Evolutionary conservation across 192 early-diverging fungal genomes (phyloP), one percentile per base, ranked within the genome.

Genomic region (Entomortierella parvispora): DNA sequence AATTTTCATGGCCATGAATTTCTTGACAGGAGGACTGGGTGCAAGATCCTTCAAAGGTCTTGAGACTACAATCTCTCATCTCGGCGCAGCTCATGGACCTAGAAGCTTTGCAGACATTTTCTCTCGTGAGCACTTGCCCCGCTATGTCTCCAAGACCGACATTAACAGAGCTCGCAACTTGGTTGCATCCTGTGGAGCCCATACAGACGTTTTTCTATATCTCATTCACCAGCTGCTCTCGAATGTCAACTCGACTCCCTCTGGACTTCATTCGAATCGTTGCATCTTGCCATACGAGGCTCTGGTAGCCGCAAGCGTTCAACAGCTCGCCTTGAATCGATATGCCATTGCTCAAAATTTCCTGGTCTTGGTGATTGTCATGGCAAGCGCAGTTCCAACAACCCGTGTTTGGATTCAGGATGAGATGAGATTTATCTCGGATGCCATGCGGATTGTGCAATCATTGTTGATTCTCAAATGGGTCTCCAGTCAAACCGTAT

Each of bases 141-240:
- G 34, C 4, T 58, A 63, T 48, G 64, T 77, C 25, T 42, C 59
- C 33, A 63, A 77, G 40, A 26, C 74, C 5, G 74, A 77, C 42
- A 77, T 68, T 65, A 77, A 68, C 61, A 37, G 65, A 20, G 74
- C 74, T 3, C 44, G 74, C 32, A 77, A 77, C 55, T 42, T 68
- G 0, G 44, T 68, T 10, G 14, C 26, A 3, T 68, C 74, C 0
- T 77, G 74, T 65, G 51, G 33, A 18, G 46, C 48, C 2, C 65
- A 61, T 12, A 45, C 54, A 11, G 60, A 64, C 22, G 66, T 68
- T 28, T 59, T 77, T 42, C 31, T 26, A 18, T 68, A 58, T 9
- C 23, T 77, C 32, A 37, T 64, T 4, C 20, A 42, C 2, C 65
- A 77, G 29, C 60, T 77, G 17, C 29, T 68, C 18, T 31, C 58